Conservation (phyloP, 768 basidiomycete genomes). For the Agrocybe chaxingu region DNA sequence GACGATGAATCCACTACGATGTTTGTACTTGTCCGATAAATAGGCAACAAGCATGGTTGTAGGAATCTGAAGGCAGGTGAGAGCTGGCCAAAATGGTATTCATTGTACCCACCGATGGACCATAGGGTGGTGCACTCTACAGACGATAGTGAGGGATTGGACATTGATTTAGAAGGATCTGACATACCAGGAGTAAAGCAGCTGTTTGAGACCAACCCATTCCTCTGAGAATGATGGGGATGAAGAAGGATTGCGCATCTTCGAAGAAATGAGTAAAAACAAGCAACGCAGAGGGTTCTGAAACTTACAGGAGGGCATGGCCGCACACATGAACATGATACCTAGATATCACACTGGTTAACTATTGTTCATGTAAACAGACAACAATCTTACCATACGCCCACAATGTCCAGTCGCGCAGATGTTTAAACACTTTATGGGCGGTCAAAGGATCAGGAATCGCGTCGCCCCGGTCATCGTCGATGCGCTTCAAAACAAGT, state of each 20-base stretch:
- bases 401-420: conserved; percentile 47
- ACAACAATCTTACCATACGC: conserved; percentile 30
- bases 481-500: conserved; percentile 41
- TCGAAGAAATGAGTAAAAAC: background rate
- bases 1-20: conserved; percentile 40
- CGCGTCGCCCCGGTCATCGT: conserved; percentile 50
- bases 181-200: conserved; percentile 38
- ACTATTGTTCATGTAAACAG: background rate
- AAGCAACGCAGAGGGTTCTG: background rate
- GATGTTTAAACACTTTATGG: conserved; percentile 32
- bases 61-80: conserved; percentile 24
- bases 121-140: conserved; percentile 45
- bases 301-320: conserved; percentile 39
- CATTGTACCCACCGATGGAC: conserved; percentile 32
- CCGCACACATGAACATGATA: conserved; percentile 40
- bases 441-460: conserved; percentile 38
- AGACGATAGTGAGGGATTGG: background rate
- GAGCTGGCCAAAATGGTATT: background rate
- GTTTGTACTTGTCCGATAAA: conserved; percentile 40
- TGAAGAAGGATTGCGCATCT: conserved; percentile 44
- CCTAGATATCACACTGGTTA: conserved; percentile 22
- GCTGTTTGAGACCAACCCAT: conserved; percentile 38
- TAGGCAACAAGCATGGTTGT: conserved; percentile 43
- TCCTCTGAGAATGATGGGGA: conserved; percentile 41
- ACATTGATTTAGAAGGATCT: background rate